phyloP scores from a whole-genome alignment of 2,329 filamentous ascomycete species.

The Sclerotinia sclerotiorum region DNA sequence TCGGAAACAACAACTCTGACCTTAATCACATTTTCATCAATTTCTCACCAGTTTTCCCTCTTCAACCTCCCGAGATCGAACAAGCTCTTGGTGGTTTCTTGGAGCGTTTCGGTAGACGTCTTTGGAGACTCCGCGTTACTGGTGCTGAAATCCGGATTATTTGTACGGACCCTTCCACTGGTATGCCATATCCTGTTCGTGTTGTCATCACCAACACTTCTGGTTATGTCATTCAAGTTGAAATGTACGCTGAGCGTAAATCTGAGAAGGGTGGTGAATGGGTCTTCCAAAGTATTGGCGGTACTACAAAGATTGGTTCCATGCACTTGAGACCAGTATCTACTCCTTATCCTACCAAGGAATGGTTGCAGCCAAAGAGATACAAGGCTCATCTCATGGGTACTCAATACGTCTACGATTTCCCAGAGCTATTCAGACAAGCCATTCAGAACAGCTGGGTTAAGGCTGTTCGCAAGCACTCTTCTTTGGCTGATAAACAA shows the following conservation, averaged over 20 bases:
- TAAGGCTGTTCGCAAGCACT: slow-evolving; percentile 71
- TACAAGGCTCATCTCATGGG: slow-evolving; percentile 99
- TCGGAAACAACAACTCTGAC: slow-evolving; percentile 98
- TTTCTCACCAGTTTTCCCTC: slow-evolving; percentile 94
- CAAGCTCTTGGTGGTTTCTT: slow-evolving; percentile 92
- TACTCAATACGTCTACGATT: slow-evolving; percentile 99
- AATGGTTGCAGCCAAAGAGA: slow-evolving; percentile 96
- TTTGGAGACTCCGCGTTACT: slow-evolving; percentile 94
- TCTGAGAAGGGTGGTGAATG: slow-evolving; percentile 92
- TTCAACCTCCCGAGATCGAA: slow-evolving; percentile 86
- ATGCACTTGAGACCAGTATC: slow-evolving; percentile 92
- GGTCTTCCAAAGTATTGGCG: slow-evolving; percentile 97
- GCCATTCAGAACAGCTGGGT: slow-evolving; percentile 94
- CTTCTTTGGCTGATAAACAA: slow-evolving; percentile 74
- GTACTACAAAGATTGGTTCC: slow-evolving; percentile 89
- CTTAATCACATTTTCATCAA: slow-evolving; percentile 99
- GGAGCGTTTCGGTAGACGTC: slow-evolving; percentile 90
- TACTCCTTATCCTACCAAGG: slow-evolving; percentile 95
- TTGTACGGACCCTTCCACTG: slow-evolving; percentile 85
- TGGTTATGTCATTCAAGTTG: slow-evolving; percentile 94
- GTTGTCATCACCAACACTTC: slow-evolving; percentile 98
- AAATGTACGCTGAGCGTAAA: slow-evolving; percentile 97
- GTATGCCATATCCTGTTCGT: slow-evolving; percentile 84
- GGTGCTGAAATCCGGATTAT: slow-evolving; percentile 98
- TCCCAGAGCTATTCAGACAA: slow-evolving; percentile 98